A percentile compares a stretch with the other conserved stretches of the same genome.
Evolutionary conservation across 176 grass and related monocot genomes (phyloP).

Genomic region (Carex myosuroides): DNA sequence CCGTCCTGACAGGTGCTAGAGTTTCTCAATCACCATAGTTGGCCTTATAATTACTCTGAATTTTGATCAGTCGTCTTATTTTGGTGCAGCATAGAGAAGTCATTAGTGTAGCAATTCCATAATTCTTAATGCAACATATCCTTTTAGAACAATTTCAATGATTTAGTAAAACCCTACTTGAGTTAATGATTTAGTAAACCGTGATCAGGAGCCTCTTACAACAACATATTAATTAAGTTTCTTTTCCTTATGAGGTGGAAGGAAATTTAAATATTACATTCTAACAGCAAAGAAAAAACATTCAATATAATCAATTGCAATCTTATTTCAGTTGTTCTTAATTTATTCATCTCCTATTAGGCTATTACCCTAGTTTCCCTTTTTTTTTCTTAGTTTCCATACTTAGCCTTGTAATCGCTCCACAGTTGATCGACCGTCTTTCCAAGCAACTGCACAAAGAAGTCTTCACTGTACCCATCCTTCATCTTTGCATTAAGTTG

Average conservation of each 20-base stretch:
- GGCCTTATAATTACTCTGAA: not conserved
- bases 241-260: not conserved
- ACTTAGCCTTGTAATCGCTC: constrained; percentile 54
- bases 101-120: too few species aligned
- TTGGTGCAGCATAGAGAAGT: not conserved
- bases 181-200: too few species aligned
- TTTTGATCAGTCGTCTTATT: not conserved
- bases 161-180: not conserved
- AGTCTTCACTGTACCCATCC: constrained; percentile 43
- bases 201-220: not conserved
- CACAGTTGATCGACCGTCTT: constrained; percentile 47
- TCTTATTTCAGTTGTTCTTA: not conserved
- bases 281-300: not conserved
- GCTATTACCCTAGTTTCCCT: not conserved
- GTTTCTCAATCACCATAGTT: not conserved
- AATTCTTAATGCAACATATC: not conserved
- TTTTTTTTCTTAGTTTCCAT: not conserved
- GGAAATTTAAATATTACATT: not conserved
- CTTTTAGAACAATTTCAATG: not conserved
- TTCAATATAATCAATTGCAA: not conserved
- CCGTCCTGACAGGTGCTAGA: not conserved
- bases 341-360: not conserved
- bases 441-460: constrained; percentile 43
- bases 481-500: constrained; percentile 54
- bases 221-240: not conserved